phyloP scores from a whole-genome alignment of 305 asterid species.

The Solanum chacoense region DNA sequence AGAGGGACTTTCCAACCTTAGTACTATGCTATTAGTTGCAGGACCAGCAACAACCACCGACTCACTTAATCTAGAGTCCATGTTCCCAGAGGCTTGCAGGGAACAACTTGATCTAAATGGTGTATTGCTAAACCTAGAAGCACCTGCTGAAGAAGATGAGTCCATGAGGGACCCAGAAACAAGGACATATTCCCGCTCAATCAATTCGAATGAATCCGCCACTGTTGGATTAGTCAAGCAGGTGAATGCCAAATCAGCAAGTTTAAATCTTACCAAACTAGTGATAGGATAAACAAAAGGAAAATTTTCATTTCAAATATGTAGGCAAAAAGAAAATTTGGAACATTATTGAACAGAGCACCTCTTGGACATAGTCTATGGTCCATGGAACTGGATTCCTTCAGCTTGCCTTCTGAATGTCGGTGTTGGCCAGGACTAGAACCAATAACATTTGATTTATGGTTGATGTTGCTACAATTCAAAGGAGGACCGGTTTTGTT shows the following conservation, averaged over 20 bases:
- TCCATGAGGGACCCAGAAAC: slow-evolving; percentile 57
- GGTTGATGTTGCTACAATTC: slow-evolving; percentile 4
- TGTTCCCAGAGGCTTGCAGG: slow-evolving; percentile 29
- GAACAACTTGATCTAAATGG: slow-evolving; percentile 43
- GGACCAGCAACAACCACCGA: slow-evolving; percentile 41
- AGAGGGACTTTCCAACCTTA: slow-evolving; percentile 40
- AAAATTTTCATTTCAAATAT: not conserved
- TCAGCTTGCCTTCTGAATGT: slow-evolving; percentile 43
- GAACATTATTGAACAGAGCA: slow-evolving; percentile 11
- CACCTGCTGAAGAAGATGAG: slow-evolving; percentile 42
- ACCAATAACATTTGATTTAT: slow-evolving; percentile 23
- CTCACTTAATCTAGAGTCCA: slow-evolving; percentile 32
- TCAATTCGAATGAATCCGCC: slow-evolving; percentile 53
- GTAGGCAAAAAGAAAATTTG: not conserved
- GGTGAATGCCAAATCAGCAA: slow-evolving; percentile 9
- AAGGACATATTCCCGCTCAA: slow-evolving; percentile 70
- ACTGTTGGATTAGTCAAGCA: slow-evolving; percentile 31
- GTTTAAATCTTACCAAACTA: not conserved
- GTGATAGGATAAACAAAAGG: slow-evolving; percentile 3
- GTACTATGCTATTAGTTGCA: slow-evolving; percentile 27
- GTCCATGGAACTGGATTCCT: slow-evolving; percentile 40
- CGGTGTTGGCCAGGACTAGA: slow-evolving; percentile 12
- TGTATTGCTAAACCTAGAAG: slow-evolving; percentile 36
- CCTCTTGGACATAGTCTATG: slow-evolving; percentile 32
- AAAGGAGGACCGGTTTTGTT: not conserved